phyloP scores from a whole-genome alignment of 2,329 filamentous ascomycete genomes.

The Clarireedia monteithiana region DNA sequence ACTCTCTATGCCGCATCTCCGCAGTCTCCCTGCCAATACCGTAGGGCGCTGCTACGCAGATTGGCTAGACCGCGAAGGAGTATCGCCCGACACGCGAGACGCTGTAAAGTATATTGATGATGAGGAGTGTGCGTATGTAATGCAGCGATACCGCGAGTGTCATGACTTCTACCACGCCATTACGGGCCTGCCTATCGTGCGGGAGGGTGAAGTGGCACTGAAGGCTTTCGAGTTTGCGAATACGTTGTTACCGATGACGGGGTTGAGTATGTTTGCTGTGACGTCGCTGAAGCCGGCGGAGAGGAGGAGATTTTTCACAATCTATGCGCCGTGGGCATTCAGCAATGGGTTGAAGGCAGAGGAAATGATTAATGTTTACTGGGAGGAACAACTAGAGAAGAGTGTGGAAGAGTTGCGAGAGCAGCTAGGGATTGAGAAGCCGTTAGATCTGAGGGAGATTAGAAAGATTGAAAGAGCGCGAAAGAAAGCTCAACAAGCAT shows the following conservation, averaged over 20 bases:
- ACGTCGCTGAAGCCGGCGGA: constrained; percentile 56
- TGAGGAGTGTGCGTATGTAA: constrained; percentile 93
- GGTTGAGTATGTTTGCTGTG: constrained; percentile 69
- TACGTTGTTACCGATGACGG: constrained; percentile 91
- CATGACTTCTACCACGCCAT: constrained; percentile 98
- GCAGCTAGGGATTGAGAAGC: constrained; percentile 77
- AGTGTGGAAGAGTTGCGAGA: constrained; percentile 69
- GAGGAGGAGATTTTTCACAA: constrained; percentile 58
- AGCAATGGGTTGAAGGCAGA: constrained; percentile 68
- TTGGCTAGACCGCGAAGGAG: constrained; percentile 92
- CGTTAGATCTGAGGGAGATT: constrained; percentile 76
- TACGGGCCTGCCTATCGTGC: constrained; percentile 79
- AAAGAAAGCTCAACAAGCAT: constrained; percentile 49
- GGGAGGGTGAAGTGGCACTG: constrained; percentile 95
- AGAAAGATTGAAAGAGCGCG: constrained; percentile 62
- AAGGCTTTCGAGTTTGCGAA: constrained; percentile 98
- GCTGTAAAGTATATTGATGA: constrained; percentile 87
- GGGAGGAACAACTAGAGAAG: constrained; percentile 87
- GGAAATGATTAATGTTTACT: constrained; percentile 92
- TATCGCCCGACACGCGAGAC: constrained; percentile 82
- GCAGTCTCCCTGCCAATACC: constrained; percentile 61
- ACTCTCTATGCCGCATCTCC: constrained; percentile 58
- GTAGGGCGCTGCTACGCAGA: constrained; percentile 76
- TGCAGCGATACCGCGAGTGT: constrained; percentile 95
- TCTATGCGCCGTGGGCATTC: constrained; percentile 87